Base-by-base conservation (phyloP, 805 yeast genomes). In the Saturnispora sanitii region DNA sequence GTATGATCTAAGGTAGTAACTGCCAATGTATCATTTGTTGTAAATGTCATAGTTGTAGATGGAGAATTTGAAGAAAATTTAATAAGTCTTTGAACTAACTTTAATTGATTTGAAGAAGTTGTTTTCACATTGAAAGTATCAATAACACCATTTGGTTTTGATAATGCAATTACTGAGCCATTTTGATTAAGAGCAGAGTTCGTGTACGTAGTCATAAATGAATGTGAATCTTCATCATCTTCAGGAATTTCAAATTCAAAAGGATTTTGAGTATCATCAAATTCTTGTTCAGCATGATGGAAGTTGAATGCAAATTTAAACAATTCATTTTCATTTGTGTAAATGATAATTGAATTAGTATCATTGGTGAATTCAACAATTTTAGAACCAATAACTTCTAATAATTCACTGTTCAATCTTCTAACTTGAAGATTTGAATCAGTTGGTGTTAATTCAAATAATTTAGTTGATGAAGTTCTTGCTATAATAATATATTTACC, bases 1-100 rank as follows among this genome's bases (percentile, higher is more conserved):
- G 75, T 79, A 57, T 82, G 82, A 38, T 85, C 94, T 37, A 81
- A 74, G 2, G 90, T 77, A 17, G 80, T 71, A 9, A 80, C 77
- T 15, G 81, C 56, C 27, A 87, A 62, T 2, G 82, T 73, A 4
- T 45, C 38, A 36, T 56, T 52, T 2, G 58, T 53, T 2, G 82
- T 66, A 53, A 84, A 77, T n/a, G 66, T 61, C 33, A 85, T 38
- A 8, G 81, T 73, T 4, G 83, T 76, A 8, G 87, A 77, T 28
- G 42, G 38, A 19, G 49, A 32, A 25, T 68, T 65, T 28, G 71
- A 68, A 41, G 78, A 67, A 38, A 83, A 64, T 41, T 76, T 74
- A 3, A 86, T 73, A 40, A 87, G 62, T 17, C 71, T 61, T 18
- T 16, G 29, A 13, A 30, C 16, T 15, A 28, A 31, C 37, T 55